These are phyloP conservation scores for Cyamopsis tetragonoloba DNA, from an alignment of 306 rosid species.

Conservation along the genomic window DNA sequence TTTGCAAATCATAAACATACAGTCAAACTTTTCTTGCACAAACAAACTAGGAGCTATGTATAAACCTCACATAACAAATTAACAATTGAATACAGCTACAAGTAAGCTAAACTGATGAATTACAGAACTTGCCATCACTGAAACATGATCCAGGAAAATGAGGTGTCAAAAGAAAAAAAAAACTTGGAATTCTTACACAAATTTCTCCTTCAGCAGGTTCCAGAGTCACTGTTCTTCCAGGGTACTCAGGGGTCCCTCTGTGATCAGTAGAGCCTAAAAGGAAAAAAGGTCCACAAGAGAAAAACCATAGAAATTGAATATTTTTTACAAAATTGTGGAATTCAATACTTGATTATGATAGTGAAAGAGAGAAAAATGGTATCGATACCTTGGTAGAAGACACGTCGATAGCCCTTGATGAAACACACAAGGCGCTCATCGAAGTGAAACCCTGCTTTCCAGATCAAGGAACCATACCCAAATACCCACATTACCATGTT, in stretches of 20 bases:
- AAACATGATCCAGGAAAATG: not conserved
- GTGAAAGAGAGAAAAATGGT: not conserved
- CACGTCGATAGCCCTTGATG: constrained; percentile 88
- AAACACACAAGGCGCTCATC: constrained; percentile 70
- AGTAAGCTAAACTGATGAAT: not conserved
- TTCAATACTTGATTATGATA: not conserved
- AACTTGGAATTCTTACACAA: constrained; percentile 52
- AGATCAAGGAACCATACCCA: constrained; percentile 87
- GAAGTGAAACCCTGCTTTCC: constrained; percentile 68
- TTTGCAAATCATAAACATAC: not conserved
- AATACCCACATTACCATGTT: constrained; percentile 80
- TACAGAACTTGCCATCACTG: not conserved
- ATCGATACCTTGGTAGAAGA: constrained; percentile 89
- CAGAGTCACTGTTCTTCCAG: constrained; percentile 91
- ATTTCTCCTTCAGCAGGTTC: constrained; percentile 81
- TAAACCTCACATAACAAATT: constrained; percentile 2
- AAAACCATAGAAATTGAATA: not conserved
- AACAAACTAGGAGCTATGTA: not conserved
- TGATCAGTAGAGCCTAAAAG: constrained; percentile 86
- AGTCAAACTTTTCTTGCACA: not conserved
- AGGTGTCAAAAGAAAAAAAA: not conserved
- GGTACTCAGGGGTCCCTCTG: constrained; percentile 80
- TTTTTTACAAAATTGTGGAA: not conserved
- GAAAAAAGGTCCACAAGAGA: constrained; percentile 28
- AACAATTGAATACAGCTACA: not conserved